Evolutionary conservation across 345 rosid species (phyloP).

Genomic region (Citrus mangshanensis): DNA sequence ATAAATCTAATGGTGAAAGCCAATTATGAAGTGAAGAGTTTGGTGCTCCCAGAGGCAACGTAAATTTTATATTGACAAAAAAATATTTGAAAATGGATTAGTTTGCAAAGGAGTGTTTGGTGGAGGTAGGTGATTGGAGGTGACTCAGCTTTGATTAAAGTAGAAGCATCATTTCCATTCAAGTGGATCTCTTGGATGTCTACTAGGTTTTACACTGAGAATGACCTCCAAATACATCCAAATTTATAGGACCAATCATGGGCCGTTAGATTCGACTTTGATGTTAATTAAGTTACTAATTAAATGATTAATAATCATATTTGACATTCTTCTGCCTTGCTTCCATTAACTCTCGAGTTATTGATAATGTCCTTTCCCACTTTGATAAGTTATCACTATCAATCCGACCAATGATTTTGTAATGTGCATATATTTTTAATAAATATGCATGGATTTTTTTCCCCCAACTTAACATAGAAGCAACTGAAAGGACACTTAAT

Average conservation of each 20-base stretch:
- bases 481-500: background rate
- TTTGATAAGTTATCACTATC: background rate
- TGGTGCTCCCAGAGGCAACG: too few species aligned
- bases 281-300: background rate
- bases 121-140: conserved; percentile 18
- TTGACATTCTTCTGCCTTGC: background rate
- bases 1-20: too few species aligned
- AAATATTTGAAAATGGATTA: background rate
- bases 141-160: conserved; percentile 21
- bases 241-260: background rate
- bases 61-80: too few species aligned
- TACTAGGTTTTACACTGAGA: background rate
- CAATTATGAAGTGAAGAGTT: too few species aligned
- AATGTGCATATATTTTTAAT: background rate
- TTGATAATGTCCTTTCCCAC: background rate
- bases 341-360: background rate
- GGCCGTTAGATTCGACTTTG: background rate
- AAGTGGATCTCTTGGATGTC: conserved; percentile 27
- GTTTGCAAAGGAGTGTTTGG: background rate
- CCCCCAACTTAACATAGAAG: background rate
- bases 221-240: background rate
- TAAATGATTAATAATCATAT: background rate
- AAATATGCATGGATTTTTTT: background rate
- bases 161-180: background rate
- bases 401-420: background rate